phyloP scores from a whole-genome alignment of 331 rosid species.

The Telfairia occidentalis region DNA sequence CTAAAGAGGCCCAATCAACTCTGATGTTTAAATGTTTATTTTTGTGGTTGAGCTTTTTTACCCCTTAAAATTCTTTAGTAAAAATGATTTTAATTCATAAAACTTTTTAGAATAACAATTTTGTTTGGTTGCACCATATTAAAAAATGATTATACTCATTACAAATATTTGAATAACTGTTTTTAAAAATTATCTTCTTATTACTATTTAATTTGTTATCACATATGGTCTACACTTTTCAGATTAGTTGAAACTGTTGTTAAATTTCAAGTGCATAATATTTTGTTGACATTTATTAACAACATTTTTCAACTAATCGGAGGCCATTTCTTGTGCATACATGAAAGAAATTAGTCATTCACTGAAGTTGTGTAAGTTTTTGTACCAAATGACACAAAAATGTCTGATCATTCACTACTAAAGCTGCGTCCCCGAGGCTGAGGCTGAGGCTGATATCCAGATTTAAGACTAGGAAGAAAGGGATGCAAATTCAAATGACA shows the following conservation, averaged over 20 bases:
- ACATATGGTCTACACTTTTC: neutral
- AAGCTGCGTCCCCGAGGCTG: neutral
- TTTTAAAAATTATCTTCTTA: too few relatives aligned
- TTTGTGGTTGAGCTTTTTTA: too few relatives aligned
- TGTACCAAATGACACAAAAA: neutral
- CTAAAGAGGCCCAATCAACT: neutral
- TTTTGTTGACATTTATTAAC: too few relatives aligned
- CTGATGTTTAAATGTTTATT: too few relatives aligned
- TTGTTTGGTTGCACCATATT: too few relatives aligned
- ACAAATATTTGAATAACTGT: too few relatives aligned
- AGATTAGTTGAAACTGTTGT: neutral
- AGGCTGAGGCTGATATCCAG: neutral
- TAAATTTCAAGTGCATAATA: neutral
- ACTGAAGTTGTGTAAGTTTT: neutral
- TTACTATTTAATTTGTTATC: neutral
- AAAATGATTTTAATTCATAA: too few relatives aligned
- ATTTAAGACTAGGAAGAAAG: neutral
- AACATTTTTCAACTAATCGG: neutral
- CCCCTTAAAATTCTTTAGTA: too few relatives aligned
- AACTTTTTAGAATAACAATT: too few relatives aligned
- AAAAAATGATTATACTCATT: too few relatives aligned
- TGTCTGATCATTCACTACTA: neutral
- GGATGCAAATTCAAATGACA: neutral
- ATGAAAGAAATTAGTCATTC: neutral
- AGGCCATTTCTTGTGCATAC: neutral